Conservation (phyloP, 2,329 filamentous ascomycete species). For the Penicillium digitatum region DNA sequence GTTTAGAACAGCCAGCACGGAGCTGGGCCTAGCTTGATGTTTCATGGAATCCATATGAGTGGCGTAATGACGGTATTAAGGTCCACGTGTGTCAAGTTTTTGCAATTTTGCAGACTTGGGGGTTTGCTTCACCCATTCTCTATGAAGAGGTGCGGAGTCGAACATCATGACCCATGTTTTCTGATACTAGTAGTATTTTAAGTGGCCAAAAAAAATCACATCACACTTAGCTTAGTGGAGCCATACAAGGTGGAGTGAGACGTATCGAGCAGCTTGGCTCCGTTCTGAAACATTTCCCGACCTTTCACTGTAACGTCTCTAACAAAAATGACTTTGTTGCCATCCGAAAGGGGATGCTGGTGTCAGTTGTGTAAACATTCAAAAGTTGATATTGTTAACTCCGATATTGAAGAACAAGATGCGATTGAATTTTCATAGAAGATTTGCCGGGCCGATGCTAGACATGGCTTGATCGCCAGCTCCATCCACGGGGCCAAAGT, state of each 20-base stretch:
- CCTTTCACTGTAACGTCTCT: conserved; percentile 1
- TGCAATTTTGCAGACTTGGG: neutral
- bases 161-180: neutral
- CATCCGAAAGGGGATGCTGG: neutral
- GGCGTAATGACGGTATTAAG: conserved; percentile 2
- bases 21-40: neutral
- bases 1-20: neutral
- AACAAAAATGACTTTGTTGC: conserved; percentile 4
- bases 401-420: neutral
- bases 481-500: neutral
- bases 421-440: neutral
- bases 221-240: conserved; percentile 1
- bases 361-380: neutral
- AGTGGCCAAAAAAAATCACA: neutral
- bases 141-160: neutral
- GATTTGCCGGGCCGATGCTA: neutral
- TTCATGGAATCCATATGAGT: conserved; percentile 17
- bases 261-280: neutral
- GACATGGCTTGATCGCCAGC: neutral
- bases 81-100: neutral
- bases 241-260: conserved; percentile 3
- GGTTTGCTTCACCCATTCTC: neutral
- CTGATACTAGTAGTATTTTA: neutral
- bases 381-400: neutral
- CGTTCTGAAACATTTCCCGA: conserved; percentile 11